A percentile compares a stretch with the other conserved stretches of the same genome.
Evolutionary conservation across 441 rosid species (phyloP).

Genomic region (Brassica balearica): DNA sequence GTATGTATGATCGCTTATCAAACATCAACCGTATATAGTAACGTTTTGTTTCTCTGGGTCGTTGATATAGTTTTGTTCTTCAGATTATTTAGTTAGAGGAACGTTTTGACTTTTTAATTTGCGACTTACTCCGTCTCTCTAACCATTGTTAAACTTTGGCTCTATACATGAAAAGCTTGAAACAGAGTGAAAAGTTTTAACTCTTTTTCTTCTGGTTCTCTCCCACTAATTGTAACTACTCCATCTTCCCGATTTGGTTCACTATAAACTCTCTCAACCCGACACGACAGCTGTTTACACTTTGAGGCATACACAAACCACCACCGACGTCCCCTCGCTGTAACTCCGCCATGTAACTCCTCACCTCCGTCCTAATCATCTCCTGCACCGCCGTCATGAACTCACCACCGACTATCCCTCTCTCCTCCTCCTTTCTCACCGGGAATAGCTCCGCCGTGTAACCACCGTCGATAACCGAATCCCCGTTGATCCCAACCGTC

Average conservation of each 20-base stretch:
- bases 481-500: constrained; percentile 23
- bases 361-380: constrained; percentile 65
- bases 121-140: no score
- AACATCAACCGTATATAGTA: no score
- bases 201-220: no score
- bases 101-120: no score
- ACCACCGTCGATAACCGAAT: constrained; percentile 5
- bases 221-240: constrained; percentile 31
- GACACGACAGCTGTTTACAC: constrained; percentile 32
- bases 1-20: no score
- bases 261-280: constrained; percentile 49
- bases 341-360: constrained; percentile 59
- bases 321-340: constrained; percentile 40
- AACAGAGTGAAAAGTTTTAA: no score
- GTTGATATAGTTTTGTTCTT: no score
- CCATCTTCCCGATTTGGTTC: constrained; percentile 64
- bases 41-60: no score
- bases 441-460: constrained; percentile 22
- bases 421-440: constrained; percentile 25
- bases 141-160: no score
- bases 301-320: constrained; percentile 46
- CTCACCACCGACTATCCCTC: constrained; percentile 50
- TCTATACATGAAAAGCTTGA: constrained; percentile 58
- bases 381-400: constrained; percentile 69
- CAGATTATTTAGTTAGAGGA: no score